A percentile compares a stretch with the other conserved stretches of the same genome.
These are phyloP conservation scores for Galium porrigens DNA, from an alignment of 305 asterid species.

Conservation along the genomic window DNA sequence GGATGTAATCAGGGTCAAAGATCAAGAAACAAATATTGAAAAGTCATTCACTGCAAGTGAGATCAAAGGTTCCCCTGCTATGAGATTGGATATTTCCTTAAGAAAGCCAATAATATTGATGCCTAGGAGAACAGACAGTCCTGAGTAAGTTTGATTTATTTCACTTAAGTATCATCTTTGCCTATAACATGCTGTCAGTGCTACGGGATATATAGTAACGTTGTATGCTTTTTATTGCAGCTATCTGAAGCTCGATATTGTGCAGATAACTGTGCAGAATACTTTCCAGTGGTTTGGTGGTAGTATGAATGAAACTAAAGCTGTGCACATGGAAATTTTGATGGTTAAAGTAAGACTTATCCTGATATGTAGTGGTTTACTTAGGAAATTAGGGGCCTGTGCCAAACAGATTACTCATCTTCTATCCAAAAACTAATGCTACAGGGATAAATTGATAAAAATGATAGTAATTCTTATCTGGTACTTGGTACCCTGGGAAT, in stretches of 20 bases:
- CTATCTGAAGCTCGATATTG: conserved; percentile 88
- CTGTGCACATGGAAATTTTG: conserved; percentile 65
- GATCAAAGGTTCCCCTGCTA: conserved; percentile 85
- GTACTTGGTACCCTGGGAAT: background rate
- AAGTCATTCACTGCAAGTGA: conserved; percentile 62
- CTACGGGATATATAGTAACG: background rate
- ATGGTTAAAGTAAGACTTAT: conserved; percentile 51
- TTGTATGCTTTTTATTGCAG: conserved; percentile 35
- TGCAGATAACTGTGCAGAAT: conserved; percentile 83
- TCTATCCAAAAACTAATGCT: too few relatives aligned
- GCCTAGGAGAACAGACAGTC: conserved; percentile 77
- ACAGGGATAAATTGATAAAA: too few relatives aligned
- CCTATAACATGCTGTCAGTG: background rate
- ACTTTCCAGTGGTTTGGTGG: conserved; percentile 67
- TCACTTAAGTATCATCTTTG: conserved; percentile 8
- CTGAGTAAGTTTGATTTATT: conserved; percentile 43
- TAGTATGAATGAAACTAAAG: conserved; percentile 54
- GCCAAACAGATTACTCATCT: background rate
- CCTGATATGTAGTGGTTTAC: conserved; percentile 12
- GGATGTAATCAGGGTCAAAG: conserved; percentile 60
- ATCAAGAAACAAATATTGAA: conserved; percentile 63
- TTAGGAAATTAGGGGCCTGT: background rate
- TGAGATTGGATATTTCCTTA: conserved; percentile 69
- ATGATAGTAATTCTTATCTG: background rate
- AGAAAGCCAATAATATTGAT: conserved; percentile 78